These are phyloP conservation scores for Stellera chamaejasme DNA, from an alignment of 345 rosid genomes.

Conservation along the genomic window DNA sequence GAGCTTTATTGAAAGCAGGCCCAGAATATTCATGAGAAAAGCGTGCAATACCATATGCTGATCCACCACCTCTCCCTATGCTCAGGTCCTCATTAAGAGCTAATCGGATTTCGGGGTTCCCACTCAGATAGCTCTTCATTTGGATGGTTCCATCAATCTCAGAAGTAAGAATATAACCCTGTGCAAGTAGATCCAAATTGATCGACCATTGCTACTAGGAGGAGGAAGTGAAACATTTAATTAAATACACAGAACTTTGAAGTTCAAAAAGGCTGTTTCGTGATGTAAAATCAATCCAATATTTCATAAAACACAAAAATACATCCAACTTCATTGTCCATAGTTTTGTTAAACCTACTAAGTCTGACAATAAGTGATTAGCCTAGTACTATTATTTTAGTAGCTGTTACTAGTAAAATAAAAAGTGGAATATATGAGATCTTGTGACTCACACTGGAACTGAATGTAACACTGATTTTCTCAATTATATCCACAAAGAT, in stretches of 20 bases:
- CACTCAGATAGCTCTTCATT: slow-evolving; percentile 98
- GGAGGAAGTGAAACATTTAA: neutral
- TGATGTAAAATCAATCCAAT: neutral
- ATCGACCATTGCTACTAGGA: neutral
- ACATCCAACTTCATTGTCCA: slow-evolving; percentile 4
- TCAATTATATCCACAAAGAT: slow-evolving; percentile 96
- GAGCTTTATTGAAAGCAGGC: slow-evolving; percentile 4
- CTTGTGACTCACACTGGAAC: slow-evolving; percentile 77
- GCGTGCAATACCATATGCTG: slow-evolving; percentile 53
- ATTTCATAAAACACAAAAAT: neutral
- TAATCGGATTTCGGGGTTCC: slow-evolving; percentile 93
- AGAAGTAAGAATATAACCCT: slow-evolving; percentile 97
- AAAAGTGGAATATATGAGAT: slow-evolving; percentile 6
- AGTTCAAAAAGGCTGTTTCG: neutral
- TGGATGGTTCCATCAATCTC: slow-evolving; percentile 99
- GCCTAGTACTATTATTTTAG: no score
- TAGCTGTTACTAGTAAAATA: neutral
- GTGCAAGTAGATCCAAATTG: slow-evolving; percentile 15
- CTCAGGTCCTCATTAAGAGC: slow-evolving; percentile 92
- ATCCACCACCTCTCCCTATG: slow-evolving; percentile 80
- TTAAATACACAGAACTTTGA: neutral
- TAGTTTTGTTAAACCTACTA: no score
- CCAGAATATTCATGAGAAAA: slow-evolving; percentile 6
- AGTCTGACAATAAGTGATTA: no score
- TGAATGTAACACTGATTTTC: slow-evolving; percentile 97